Evolutionary conservation across 139 green algal genomes (phyloP).

Genomic region (Chlorella vulgaris): DNA sequence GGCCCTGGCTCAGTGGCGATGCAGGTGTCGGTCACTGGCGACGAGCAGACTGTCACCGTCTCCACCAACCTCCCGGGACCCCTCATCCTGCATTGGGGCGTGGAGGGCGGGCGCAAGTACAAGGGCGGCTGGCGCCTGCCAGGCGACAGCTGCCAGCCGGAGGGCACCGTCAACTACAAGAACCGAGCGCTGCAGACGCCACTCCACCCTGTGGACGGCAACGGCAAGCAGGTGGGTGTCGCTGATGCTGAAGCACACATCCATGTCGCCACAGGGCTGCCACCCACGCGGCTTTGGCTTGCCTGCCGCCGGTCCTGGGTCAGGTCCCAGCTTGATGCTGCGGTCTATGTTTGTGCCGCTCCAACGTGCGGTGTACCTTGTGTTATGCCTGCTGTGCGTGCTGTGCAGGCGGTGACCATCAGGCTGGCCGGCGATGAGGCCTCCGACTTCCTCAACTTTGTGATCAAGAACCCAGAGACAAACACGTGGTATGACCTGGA

Average conservation of each 20-base stretch:
- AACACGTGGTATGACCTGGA: conserved; percentile 77
- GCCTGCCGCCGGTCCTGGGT: too few species aligned
- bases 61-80: conserved; percentile 49
- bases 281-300: too few species aligned
- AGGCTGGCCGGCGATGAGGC: conserved; percentile 69
- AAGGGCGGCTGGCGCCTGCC: conserved; percentile 90
- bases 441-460: conserved; percentile 91
- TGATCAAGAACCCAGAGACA: conserved; percentile 90
- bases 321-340: too few species aligned
- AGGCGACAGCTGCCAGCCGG: conserved; percentile 57
- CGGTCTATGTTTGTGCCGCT: too few species aligned
- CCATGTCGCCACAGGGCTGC: too few species aligned
- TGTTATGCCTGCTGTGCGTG: too few species aligned
- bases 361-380: too few species aligned
- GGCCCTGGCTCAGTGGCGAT: conserved; percentile 2
- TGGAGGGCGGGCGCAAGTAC: conserved; percentile 83
- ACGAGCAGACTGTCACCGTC: conserved; percentile 52
- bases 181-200: conserved; percentile 93
- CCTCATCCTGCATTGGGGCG: conserved; percentile 93
- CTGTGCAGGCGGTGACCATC: conserved; percentile 53
- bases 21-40: neutral
- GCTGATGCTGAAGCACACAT: neutral
- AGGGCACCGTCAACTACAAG: conserved; percentile 93
- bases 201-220: conserved; percentile 43
- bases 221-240: conserved; percentile 12